These are phyloP conservation scores for Serpula lacrymans DNA, from an alignment of 768 basidiomycete genomes.

Conservation along the genomic window DNA sequence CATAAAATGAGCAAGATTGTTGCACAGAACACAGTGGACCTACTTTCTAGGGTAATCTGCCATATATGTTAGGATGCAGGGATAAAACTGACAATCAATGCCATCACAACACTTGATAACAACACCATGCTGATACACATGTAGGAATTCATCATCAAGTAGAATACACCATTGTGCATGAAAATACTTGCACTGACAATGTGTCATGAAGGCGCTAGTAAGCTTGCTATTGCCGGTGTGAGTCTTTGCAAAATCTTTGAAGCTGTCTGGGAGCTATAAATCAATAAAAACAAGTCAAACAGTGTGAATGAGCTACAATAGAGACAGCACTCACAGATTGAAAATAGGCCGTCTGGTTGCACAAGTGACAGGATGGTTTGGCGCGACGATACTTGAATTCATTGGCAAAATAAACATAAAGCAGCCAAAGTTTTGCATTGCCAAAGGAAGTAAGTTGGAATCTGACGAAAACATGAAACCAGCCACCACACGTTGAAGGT, in stretches of 20 bases:
- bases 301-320: not conserved
- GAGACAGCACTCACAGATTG: slow-evolving; percentile 4
- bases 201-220: slow-evolving; percentile 4
- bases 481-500: slow-evolving; percentile 14
- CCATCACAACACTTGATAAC: slow-evolving; percentile 24
- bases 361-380: slow-evolving; percentile 9
- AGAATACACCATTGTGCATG: slow-evolving; percentile 27
- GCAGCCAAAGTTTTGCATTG: slow-evolving; percentile 21
- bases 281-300: not conserved
- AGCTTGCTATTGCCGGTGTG: not conserved
- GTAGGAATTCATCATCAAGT: slow-evolving; percentile 20
- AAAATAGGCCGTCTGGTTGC: slow-evolving; percentile 13
- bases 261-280: slow-evolving; percentile 13
- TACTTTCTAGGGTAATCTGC: slow-evolving; percentile 37
- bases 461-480: slow-evolving; percentile 31
- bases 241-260: slow-evolving; percentile 5
- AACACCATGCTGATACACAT: slow-evolving; percentile 27
- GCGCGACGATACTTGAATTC: slow-evolving; percentile 20
- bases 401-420: slow-evolving; percentile 21
- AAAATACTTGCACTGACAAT: slow-evolving; percentile 24
- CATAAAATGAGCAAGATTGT: not conserved
- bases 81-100: slow-evolving; percentile 19
- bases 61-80: slow-evolving; percentile 28
- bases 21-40: not conserved
- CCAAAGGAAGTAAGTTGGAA: slow-evolving; percentile 28